Evolutionary conservation across 2,329 filamentous ascomycete species (phyloP).

Genomic region (Ascochyta rabiei): DNA sequence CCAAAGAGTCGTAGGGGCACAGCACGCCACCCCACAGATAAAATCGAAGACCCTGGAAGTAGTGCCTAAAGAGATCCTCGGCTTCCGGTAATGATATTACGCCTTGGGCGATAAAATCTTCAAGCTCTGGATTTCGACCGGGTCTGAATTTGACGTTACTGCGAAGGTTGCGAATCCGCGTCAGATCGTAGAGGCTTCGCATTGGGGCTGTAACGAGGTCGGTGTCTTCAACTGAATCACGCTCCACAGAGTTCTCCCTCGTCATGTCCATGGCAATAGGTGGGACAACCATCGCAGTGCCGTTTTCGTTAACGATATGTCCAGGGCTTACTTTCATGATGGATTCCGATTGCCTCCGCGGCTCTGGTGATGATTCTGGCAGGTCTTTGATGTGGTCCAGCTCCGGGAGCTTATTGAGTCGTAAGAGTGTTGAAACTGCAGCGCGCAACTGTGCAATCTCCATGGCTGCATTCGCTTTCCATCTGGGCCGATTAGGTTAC

Average conservation of each 20-base stretch:
- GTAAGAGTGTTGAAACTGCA: conserved; percentile 37
- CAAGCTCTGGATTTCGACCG: conserved; percentile 32
- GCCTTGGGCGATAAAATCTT: conserved; percentile 43
- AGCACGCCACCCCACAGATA: conserved; percentile 44
- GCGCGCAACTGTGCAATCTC: conserved; percentile 35
- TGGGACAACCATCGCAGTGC: conserved; percentile 32
- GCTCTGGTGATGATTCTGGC: conserved; percentile 18
- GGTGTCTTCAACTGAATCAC: conserved; percentile 33
- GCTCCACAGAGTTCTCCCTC: conserved; percentile 41
- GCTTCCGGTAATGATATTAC: conserved; percentile 35
- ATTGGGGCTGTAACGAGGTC: conserved; percentile 42
- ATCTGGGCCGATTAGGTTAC: conserved; percentile 21
- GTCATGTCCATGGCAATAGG: conserved; percentile 46
- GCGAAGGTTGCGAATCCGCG: conserved; percentile 41
- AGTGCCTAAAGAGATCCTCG: conserved; percentile 39
- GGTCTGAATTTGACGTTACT: conserved; percentile 33
- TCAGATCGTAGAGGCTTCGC: conserved; percentile 44
- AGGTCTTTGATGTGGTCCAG: conserved; percentile 24
- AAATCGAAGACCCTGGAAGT: conserved; percentile 38
- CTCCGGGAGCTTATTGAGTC: conserved; percentile 34
- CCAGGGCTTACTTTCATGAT: conserved; percentile 28
- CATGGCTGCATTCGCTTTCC: conserved; percentile 39
- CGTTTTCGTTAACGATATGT: conserved; percentile 34
- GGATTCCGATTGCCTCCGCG: conserved; percentile 11
- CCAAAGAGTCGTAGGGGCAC: conserved; percentile 38